These are phyloP conservation scores for Linnemannia elongata DNA, from an alignment of 192 early-diverging fungal genomes.

Conservation along the genomic window DNA sequence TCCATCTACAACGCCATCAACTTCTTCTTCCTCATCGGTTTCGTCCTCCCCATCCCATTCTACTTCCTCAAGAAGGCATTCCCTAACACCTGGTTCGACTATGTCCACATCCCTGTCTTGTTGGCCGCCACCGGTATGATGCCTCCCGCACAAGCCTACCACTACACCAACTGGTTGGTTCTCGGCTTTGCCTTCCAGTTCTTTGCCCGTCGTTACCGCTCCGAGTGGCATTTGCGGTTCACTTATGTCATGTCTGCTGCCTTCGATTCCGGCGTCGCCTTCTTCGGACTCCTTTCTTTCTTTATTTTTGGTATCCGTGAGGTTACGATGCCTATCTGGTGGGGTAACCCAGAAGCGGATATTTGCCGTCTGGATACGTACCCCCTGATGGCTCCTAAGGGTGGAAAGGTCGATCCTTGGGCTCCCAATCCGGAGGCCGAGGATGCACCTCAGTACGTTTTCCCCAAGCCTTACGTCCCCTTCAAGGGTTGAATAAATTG, in stretches of 20 bases:
- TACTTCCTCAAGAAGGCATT: constrained; percentile 64
- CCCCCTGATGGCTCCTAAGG: background rate
- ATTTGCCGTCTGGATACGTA: constrained; percentile 17
- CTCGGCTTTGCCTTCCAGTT: constrained; percentile 65
- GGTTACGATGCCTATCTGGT: background rate
- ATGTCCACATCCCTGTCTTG: constrained; percentile 67
- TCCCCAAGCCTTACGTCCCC: background rate
- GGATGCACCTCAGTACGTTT: background rate
- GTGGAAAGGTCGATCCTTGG: background rate
- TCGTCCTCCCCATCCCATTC: constrained; percentile 66
- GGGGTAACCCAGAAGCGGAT: background rate
- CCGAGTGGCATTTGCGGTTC: constrained; percentile 69
- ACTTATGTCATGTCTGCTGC: constrained; percentile 74
- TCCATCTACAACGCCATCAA: constrained; percentile 49
- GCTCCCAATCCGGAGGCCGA: background rate
- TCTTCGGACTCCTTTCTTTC: constrained; percentile 22
- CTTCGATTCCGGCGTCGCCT: constrained; percentile 67
- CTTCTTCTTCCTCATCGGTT: constrained; percentile 63
- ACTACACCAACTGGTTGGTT: constrained; percentile 47
- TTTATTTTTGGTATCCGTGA: constrained; percentile 28
- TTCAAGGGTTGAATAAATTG: too few species aligned
- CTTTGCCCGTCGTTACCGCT: constrained; percentile 57
- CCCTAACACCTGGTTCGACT: constrained; percentile 57
- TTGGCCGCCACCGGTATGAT: constrained; percentile 61
- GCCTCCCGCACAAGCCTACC: constrained; percentile 61